These are phyloP conservation scores for Tricholoma sp. DNA, from an alignment of 768 basidiomycete species.

Conservation along the genomic window DNA sequence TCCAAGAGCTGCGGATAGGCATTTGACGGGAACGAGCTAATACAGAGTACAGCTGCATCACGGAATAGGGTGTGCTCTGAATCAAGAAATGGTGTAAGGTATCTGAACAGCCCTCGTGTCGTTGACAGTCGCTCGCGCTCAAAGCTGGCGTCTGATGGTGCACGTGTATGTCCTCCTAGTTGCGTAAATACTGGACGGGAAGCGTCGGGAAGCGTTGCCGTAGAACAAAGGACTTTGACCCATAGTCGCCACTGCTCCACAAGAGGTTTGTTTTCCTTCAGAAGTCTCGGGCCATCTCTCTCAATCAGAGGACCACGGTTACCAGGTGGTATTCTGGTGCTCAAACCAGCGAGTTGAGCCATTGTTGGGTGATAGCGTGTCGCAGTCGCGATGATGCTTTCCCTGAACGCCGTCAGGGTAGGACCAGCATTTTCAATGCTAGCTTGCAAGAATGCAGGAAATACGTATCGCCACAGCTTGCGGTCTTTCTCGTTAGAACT, in stretches of 20 bases:
- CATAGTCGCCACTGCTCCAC: slow-evolving; percentile 82
- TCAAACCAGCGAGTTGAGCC: slow-evolving; percentile 69
- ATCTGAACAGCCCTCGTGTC: slow-evolving; percentile 77
- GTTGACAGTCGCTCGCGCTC: slow-evolving; percentile 82
- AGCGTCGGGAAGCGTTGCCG: slow-evolving; percentile 60
- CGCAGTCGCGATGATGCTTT: slow-evolving; percentile 61
- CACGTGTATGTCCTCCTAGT: slow-evolving; percentile 64
- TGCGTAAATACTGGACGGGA: slow-evolving; percentile 48
- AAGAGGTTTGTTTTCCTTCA: slow-evolving; percentile 51
- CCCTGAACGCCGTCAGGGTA: slow-evolving; percentile 50
- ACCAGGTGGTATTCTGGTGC: slow-evolving; percentile 45
- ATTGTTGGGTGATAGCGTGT: slow-evolving; percentile 70
- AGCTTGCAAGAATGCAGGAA: slow-evolving; percentile 56
- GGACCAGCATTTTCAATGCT: slow-evolving; percentile 42
- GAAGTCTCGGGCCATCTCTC: slow-evolving; percentile 45
- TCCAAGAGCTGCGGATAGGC: slow-evolving; percentile 81
- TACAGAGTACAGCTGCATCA: slow-evolving; percentile 81
- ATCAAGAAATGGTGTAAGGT: slow-evolving; percentile 82
- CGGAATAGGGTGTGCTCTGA: slow-evolving; percentile 81
- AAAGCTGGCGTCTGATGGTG: slow-evolving; percentile 67
- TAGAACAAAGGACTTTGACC: slow-evolving; percentile 84
- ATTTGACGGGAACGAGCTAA: slow-evolving; percentile 78
- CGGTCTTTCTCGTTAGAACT: slow-evolving; percentile 64
- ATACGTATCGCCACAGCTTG: slow-evolving; percentile 70
- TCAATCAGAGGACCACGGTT: slow-evolving; percentile 38